Percentiles rank a stretch among this genome's conserved stretches.
Evolutionary conservation across 164 flowering plant genomes (phyloP).

Genomic region (Sedum album): DNA sequence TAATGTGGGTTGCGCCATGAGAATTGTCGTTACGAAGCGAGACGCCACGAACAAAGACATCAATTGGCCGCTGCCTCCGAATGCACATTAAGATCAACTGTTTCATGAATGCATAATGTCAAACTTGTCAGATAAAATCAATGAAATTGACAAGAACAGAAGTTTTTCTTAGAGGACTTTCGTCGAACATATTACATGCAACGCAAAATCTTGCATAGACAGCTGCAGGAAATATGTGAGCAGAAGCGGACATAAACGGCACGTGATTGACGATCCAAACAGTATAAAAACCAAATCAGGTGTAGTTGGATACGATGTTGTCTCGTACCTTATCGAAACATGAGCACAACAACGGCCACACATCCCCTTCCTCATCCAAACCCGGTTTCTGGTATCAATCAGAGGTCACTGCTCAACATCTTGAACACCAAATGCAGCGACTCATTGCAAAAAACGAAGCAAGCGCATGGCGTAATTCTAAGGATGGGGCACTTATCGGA

Average conservation of each 20-base stretch:
- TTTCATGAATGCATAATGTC: neutral
- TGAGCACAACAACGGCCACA: conserved; percentile 6
- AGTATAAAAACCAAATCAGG: neutral
- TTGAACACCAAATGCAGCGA: conserved; percentile 35
- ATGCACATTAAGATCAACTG: no score
- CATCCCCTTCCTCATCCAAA: neutral
- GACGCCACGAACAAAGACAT: neutral
- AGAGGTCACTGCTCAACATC: conserved; percentile 26
- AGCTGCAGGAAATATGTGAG: neutral
- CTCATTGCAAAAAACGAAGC: conserved; percentile 33
- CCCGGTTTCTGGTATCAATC: conserved; percentile 24
- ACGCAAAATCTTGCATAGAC: neutral
- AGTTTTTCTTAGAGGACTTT: neutral
- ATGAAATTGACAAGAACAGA: neutral
- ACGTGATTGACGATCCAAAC: neutral
- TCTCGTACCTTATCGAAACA: neutral
- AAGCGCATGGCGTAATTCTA: conserved; percentile 31
- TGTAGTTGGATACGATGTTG: neutral
- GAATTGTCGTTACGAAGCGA: neutral
- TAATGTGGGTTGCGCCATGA: neutral
- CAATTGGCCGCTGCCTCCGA: neutral
- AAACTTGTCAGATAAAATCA: neutral
- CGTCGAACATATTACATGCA: neutral
- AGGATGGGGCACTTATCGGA: conserved; percentile 29
- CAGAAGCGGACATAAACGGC: neutral